Evolutionary conservation across 2,329 filamentous ascomycete species (phyloP), one percentile per base, ranked within the genome.

Genomic region (Cladosporium sp.): DNA sequence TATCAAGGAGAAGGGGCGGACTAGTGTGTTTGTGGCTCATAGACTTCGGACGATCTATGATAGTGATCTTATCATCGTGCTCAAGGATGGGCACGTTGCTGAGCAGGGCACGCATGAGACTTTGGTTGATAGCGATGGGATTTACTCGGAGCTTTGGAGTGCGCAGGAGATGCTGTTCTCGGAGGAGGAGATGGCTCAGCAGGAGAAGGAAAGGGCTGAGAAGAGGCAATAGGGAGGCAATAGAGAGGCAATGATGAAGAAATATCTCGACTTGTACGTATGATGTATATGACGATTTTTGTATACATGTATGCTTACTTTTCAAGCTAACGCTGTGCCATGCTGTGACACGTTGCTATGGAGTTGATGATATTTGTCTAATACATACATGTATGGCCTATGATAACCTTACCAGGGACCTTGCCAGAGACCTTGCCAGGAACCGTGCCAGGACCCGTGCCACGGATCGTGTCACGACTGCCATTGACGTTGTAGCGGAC

Each of bases 11-110:
- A 97, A 96, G 81, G 83, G 84, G 3, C 87, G 93, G 65, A 98
- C 95, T 0, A 97, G 93, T 71, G 92, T 99, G 0, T 98, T 98
- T 75, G 91, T 99, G 5, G 95, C 95, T 7, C 95, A 98, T 78
- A 87, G 95, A 21, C 81, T 99, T 67, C 87, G 94, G 62, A 98
- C 95, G 0, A 97, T 99, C 70, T 96, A 92, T 74, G 95, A 98
- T 74, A 92, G 92, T 47, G 84, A 98, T 78, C 82, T 93, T 72
- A 98, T 98, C 72, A 93, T 98, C 73, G 95, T 98, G 44, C 81
- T 98, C 65, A 90, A 89, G 75, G 89, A 91, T 67, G 95, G 95
- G 0, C 83, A 82, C 15, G 93, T 98, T n/a, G 92, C 89, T 2
- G 95, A 98, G 80, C 88, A 87, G 78, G 95, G 95, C 15, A 96